Conservation (phyloP, 345 rosid genomes). For the Populus tremula region DNA sequence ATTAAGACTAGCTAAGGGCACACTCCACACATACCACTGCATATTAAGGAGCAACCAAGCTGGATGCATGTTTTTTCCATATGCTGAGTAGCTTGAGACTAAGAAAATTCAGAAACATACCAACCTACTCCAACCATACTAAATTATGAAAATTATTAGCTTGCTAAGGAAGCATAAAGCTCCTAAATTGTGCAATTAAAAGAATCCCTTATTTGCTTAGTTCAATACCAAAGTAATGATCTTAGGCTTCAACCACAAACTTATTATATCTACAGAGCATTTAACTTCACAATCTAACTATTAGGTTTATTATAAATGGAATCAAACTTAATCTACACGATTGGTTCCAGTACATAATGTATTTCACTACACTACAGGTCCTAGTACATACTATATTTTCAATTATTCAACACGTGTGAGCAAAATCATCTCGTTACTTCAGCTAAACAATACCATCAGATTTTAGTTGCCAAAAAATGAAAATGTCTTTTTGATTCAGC, state of each 20-base stretch:
- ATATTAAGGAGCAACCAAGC: not conserved
- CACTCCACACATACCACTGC: not conserved
- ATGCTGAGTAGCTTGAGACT: not conserved
- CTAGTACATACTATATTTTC: not conserved
- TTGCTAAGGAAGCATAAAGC: not conserved
- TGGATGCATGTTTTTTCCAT: not conserved
- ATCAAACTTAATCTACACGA: not conserved
- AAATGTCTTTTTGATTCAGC: not conserved
- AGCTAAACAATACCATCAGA: slow-evolving; percentile 2
- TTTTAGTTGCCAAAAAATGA: not conserved
- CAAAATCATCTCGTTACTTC: not conserved
- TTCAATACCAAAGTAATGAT: not conserved
- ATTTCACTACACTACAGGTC: not conserved
- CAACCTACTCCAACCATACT: not conserved
- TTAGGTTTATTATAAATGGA: not conserved
- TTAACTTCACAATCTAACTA: not conserved
- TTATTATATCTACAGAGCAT: not conserved
- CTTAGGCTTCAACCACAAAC: not conserved
- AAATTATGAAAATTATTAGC: not conserved
- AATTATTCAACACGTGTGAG: not conserved
- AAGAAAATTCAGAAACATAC: not conserved
- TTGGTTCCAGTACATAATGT: not conserved
- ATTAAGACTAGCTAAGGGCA: not conserved
- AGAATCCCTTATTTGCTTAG: not conserved
- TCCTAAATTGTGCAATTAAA: not conserved